phyloP scores from a whole-genome alignment of 345 rosid genomes.

The Gossypium mustelinum region DNA sequence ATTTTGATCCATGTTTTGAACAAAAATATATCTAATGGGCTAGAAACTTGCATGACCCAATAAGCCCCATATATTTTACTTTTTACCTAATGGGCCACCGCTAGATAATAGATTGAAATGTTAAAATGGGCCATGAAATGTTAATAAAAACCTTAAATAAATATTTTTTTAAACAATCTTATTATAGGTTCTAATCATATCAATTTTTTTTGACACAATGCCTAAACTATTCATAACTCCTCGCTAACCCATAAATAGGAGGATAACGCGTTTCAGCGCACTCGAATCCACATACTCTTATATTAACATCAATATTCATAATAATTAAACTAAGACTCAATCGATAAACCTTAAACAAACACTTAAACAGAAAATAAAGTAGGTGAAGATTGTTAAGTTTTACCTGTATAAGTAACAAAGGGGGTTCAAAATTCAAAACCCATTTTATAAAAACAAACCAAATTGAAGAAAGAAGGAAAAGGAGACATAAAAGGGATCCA shows the following conservation, averaged over 20 bases:
- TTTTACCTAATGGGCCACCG: not conserved
- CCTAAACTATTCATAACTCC: accelerated
- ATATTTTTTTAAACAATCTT: no score
- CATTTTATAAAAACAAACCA: not conserved
- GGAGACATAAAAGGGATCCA: constrained; percentile 49
- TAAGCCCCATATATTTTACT: not conserved
- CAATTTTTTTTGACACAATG: no score
- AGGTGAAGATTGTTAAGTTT: constrained; percentile 44
- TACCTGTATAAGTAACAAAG: constrained; percentile 14
- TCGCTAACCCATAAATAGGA: no score
- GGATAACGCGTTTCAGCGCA: accelerated
- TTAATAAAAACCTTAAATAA: no score
- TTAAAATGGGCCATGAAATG: not conserved
- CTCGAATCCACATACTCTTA: no score
- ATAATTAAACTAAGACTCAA: no score
- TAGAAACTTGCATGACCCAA: not conserved
- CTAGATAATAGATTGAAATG: not conserved
- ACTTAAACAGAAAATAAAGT: not conserved
- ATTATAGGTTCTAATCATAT: no score
- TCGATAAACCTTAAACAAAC: no score
- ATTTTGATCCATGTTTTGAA: no score
- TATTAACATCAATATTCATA: no score
- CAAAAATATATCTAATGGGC: no score
- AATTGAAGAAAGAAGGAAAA: constrained; percentile 9
- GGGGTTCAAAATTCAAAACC: not conserved